A percentile compares a stretch with the other conserved stretches of the same genome.
Evolutionary conservation across 768 basidiomycete species (phyloP).

Genomic region (Boletales sp.): DNA sequence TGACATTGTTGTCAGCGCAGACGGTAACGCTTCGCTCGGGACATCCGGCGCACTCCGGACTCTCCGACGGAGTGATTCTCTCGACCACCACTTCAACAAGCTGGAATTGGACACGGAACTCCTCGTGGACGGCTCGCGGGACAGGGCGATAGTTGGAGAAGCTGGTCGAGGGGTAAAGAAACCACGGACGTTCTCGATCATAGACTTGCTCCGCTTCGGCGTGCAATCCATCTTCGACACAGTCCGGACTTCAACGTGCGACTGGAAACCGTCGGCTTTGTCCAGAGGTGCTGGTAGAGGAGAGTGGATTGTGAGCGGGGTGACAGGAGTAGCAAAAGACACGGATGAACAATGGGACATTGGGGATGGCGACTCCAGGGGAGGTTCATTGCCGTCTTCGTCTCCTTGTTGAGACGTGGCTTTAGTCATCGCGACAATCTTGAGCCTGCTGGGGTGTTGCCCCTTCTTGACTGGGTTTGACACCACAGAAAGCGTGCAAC

Average conservation of each 20-base stretch:
- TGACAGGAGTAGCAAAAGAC: slow-evolving; percentile 24
- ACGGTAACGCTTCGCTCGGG: slow-evolving; percentile 28
- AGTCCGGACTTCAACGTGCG: slow-evolving; percentile 28
- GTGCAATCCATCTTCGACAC: slow-evolving; percentile 19
- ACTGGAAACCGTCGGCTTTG: slow-evolving; percentile 13
- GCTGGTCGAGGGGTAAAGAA: slow-evolving; percentile 51
- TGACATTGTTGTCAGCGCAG: slow-evolving; percentile 23
- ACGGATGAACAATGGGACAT: slow-evolving; percentile 38
- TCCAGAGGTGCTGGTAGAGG: slow-evolving; percentile 12
- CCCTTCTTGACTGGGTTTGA: slow-evolving; percentile 15
- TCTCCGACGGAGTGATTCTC: slow-evolving; percentile 46
- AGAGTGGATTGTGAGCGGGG: slow-evolving; percentile 16
- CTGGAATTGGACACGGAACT: slow-evolving; percentile 29
- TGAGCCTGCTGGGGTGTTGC: slow-evolving; percentile 29
- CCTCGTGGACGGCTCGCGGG: slow-evolving; percentile 23
- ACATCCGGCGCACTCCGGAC: slow-evolving; percentile 52
- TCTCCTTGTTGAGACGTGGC: slow-evolving; percentile 20
- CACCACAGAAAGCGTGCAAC: background rate
- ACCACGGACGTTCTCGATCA: slow-evolving; percentile 60
- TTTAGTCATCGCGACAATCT: slow-evolving; percentile 22
- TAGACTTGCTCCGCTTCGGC: slow-evolving; percentile 47
- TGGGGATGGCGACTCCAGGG: slow-evolving; percentile 35
- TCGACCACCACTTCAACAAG: slow-evolving; percentile 48
- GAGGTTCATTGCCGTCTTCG: slow-evolving; percentile 19
- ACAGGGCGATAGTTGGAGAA: slow-evolving; percentile 36